phyloP scores from a whole-genome alignment of 2,329 filamentous ascomycete species.

The Stachybotrys chartarum region DNA sequence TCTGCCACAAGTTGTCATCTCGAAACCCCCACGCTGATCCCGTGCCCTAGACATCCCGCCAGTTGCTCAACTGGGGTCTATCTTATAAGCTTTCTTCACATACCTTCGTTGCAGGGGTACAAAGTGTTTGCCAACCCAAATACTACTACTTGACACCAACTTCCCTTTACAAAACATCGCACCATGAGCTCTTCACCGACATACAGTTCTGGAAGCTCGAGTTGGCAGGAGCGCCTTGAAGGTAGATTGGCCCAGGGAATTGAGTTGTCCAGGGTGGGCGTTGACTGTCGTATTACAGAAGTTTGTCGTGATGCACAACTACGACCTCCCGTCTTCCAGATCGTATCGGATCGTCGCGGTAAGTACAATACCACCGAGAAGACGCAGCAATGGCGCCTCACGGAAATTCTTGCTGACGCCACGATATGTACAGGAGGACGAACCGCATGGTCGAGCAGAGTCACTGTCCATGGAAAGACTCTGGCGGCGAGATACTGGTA shows the following conservation, averaged over 20 bases:
- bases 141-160: neutral
- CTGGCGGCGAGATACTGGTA: slow-evolving; percentile 83
- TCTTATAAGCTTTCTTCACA: slow-evolving; percentile 1
- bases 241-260: slow-evolving; percentile 23
- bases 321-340: slow-evolving; percentile 54
- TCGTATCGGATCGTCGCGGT: slow-evolving; percentile 72
- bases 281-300: slow-evolving; percentile 30
- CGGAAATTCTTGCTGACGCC: neutral
- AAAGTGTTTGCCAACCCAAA: neutral
- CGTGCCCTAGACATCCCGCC: neutral
- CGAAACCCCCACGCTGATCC: neutral
- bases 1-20: neutral
- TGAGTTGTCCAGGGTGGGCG: neutral
- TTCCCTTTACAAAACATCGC: neutral
- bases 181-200: slow-evolving; percentile 13
- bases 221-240: slow-evolving; percentile 51
- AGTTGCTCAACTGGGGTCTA: neutral
- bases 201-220: slow-evolving; percentile 15
- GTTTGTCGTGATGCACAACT: slow-evolving; percentile 49
- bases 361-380: slow-evolving; percentile 15
- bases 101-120: neutral
- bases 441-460: slow-evolving; percentile 82
- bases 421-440: slow-evolving; percentile 57
- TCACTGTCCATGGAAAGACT: slow-evolving; percentile 59
- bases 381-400: neutral